Base-by-base conservation (phyloP, 345 rosid species). In the Raphanus sativus region DNA sequence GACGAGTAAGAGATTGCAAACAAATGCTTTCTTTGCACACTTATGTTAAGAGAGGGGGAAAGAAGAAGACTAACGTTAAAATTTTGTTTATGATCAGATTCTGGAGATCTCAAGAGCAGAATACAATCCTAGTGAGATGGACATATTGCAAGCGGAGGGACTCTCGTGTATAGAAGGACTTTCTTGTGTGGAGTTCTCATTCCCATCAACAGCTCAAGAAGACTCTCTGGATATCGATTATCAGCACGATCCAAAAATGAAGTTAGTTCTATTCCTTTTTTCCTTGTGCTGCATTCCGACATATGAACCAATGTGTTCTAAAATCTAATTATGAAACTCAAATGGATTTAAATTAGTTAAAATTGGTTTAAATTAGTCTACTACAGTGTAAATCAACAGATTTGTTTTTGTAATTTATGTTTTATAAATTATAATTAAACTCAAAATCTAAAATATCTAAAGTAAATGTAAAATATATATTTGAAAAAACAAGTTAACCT, bases 91-190 rank as follows among this genome's bases (percentile, higher is more conserved):
- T 13, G 12, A 1, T 67, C 86, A 94, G 98, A 92, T 94, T 79
- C 86, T 80, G 64, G 98, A 89, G 85, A 82, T 92, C 76, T 87
- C 88, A 45, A 90, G 77, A 81, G 54, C 86, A 72, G 89, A 84
- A 71, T 94, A 90, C 38, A 84, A 82, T 75, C 98, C 98, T 54
- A 85, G 94, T 25, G 90, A 94, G 28, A 82, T 84, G 86, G 98
- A 94, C 82, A 87, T 92, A 76, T 74, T 94, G 77, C 89, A 90
- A 71, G 87, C 94, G 32, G 94, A 94, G 76, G 98, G 97, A 73
- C 79, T 87, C 11, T 62, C 89, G 34, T 80, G 90, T 64, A 86
- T 90, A 75, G 88, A 86, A 13, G 87, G 96, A 60, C 89, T 86
- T 72, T 88, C 89, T 26, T 80, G 67, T 87, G 86, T 89, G 85